A percentile compares a stretch with the other conserved stretches of the same genome.
phyloP scores from a whole-genome alignment of 768 basidiomycete genomes.

The Termitomyces sp. region DNA sequence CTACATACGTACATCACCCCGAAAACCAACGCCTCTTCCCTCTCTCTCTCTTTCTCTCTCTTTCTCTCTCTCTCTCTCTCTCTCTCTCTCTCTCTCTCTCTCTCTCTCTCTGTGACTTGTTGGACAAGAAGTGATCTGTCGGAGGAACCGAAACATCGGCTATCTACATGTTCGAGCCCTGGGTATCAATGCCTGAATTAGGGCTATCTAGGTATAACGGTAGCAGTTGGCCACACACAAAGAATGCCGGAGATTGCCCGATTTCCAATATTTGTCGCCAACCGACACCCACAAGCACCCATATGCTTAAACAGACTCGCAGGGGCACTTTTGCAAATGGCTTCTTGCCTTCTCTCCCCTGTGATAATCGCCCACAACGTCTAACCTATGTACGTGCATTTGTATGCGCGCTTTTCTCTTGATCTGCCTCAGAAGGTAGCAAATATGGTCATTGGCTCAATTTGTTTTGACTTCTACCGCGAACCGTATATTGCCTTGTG shows the following conservation, averaged over 20 bases:
- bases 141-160: not conserved
- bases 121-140: not conserved
- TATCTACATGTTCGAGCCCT: not conserved
- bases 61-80: no score
- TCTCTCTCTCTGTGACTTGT: not conserved
- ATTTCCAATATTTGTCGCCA: conserved; percentile 1
- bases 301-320: conserved; percentile 5
- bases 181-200: not conserved
- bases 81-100: no score
- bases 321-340: not conserved
- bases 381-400: not conserved
- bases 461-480: not conserved
- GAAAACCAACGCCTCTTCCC: not conserved
- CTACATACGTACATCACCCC: not conserved
- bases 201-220: not conserved
- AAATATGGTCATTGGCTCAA: not conserved
- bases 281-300: conserved; percentile 6
- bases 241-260: conserved; percentile 8
- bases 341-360: not conserved
- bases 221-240: not conserved
- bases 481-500: not conserved
- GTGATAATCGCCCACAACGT: not conserved
- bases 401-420: not conserved
- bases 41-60: no score
- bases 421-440: not conserved